These are phyloP conservation scores for Talaromyces sp. DNA, from an alignment of 2,329 filamentous ascomycete genomes.

Conservation along the genomic window DNA sequence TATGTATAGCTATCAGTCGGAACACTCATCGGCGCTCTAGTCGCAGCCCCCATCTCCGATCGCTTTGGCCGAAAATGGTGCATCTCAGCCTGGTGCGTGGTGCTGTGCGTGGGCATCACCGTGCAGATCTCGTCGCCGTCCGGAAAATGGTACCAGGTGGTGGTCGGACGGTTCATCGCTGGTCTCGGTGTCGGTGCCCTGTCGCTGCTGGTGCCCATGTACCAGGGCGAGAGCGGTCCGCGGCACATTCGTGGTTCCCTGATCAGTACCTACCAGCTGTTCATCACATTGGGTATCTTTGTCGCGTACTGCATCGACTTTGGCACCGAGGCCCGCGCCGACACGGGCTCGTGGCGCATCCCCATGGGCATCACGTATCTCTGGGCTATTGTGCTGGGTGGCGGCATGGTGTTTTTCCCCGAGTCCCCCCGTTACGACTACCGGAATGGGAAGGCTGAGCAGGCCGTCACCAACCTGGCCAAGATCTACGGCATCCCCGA, in stretches of 20 bases:
- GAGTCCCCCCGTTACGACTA: slow-evolving; percentile 57
- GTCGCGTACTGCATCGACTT: slow-evolving; percentile 45
- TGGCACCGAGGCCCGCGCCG: slow-evolving; percentile 29
- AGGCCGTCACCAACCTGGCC: slow-evolving; percentile 48
- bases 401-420: slow-evolving; percentile 51
- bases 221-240: slow-evolving; percentile 40
- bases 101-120: slow-evolving; percentile 37
- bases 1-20: slow-evolving; percentile 36
- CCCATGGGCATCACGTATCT: slow-evolving; percentile 54
- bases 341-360: slow-evolving; percentile 44
- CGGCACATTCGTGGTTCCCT: slow-evolving; percentile 42
- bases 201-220: slow-evolving; percentile 42
- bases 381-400: slow-evolving; percentile 50
- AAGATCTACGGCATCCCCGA: slow-evolving; percentile 50
- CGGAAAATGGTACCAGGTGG: slow-evolving; percentile 36
- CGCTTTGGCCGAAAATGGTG: slow-evolving; percentile 39
- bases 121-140: slow-evolving; percentile 37
- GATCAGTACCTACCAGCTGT: slow-evolving; percentile 41
- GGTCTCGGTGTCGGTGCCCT: slow-evolving; percentile 41
- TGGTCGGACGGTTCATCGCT: slow-evolving; percentile 38
- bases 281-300: slow-evolving; percentile 44
- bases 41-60: slow-evolving; percentile 38
- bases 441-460: slow-evolving; percentile 49
- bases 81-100: slow-evolving; percentile 33
- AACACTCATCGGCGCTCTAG: slow-evolving; percentile 38